Evolutionary conservation across 192 early-diverging fungal species (phyloP).

Genomic region (Cladochytrium replicatum): DNA sequence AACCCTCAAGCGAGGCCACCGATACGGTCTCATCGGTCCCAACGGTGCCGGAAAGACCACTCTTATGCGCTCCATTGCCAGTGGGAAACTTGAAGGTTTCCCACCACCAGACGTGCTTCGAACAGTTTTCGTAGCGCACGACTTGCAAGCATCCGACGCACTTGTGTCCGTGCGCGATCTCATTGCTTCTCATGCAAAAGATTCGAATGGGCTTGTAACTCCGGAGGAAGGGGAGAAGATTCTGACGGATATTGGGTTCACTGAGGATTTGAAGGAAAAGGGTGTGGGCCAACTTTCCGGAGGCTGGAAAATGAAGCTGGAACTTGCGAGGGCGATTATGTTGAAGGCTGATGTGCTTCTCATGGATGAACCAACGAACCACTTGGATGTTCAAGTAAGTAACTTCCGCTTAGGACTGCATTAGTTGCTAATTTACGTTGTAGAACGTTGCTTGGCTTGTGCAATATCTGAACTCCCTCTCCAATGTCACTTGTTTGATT

Average conservation of each 20-base stretch:
- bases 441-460: constrained; percentile 49
- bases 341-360: constrained; percentile 75
- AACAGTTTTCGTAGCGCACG: constrained; percentile 74
- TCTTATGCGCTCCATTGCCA: constrained; percentile 77
- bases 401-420: constrained; percentile 30
- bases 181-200: constrained; percentile 37
- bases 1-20: constrained; percentile 60
- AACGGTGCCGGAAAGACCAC: constrained; percentile 83
- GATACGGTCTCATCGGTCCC: constrained; percentile 73
- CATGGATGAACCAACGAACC: constrained; percentile 79
- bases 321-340: constrained; percentile 77
- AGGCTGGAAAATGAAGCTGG: constrained; percentile 88
- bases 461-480: constrained; percentile 60
- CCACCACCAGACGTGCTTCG: constrained; percentile 63
- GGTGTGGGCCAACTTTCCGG: constrained; percentile 67
- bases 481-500: constrained; percentile 71
- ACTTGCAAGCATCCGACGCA: constrained; percentile 61
- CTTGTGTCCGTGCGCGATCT: constrained; percentile 62
- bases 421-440: constrained; percentile 3
- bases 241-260: constrained; percentile 59
- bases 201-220: too few species aligned
- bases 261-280: constrained; percentile 46
- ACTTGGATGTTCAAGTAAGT: constrained; percentile 75
- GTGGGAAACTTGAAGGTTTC: constrained; percentile 73
- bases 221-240: constrained; percentile 47